Evolutionary conservation across 345 rosid genomes (phyloP).

Genomic region (Angophora floribunda): DNA sequence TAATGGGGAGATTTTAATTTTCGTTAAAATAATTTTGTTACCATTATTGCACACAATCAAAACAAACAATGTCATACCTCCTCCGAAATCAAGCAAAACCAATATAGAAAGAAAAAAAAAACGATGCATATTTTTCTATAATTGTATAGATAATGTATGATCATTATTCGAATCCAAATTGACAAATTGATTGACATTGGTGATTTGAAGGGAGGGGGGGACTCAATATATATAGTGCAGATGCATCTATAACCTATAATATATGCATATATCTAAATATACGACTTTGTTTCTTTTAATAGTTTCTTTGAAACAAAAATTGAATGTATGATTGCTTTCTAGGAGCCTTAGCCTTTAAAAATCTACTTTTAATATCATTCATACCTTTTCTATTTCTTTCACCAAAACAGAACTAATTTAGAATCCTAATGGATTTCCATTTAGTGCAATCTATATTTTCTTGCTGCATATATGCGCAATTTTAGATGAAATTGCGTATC

Average conservation of each 20-base stretch:
- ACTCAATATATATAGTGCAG: too few relatives aligned
- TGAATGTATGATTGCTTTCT: background rate
- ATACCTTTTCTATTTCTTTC: background rate
- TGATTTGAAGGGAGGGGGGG: background rate
- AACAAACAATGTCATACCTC: background rate
- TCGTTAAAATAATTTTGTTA: too few relatives aligned
- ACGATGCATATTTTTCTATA: background rate
- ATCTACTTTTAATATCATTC: background rate
- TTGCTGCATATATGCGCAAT: background rate
- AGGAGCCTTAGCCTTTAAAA: background rate
- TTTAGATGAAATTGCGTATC: background rate
- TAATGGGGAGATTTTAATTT: background rate
- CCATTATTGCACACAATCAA: too few relatives aligned
- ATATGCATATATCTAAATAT: background rate
- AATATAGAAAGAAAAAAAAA: accelerated
- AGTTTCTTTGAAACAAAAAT: background rate
- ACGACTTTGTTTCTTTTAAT: background rate
- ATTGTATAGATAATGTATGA: background rate
- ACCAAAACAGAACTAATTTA: background rate
- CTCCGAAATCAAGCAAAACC: background rate
- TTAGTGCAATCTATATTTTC: background rate
- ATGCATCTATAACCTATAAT: background rate
- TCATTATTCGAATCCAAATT: background rate
- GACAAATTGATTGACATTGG: background rate
- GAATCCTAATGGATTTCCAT: background rate